phyloP scores from a whole-genome alignment of 345 rosid genomes.

The Heritiera fomes region DNA sequence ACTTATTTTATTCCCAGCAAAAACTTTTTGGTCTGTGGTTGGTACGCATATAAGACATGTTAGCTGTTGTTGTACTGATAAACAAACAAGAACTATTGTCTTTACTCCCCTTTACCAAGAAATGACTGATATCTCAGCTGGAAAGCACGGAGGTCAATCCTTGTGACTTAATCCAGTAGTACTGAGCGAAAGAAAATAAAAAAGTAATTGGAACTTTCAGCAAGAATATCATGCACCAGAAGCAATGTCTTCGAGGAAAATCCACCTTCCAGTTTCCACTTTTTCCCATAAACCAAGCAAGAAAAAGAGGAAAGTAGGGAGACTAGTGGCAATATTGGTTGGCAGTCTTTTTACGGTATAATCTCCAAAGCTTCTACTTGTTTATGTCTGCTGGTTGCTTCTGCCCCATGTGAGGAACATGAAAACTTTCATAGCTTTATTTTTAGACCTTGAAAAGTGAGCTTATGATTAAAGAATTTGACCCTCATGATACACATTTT shows the following conservation, averaged over 20 bases:
- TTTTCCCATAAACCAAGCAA: background rate
- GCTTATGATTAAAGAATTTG: background rate
- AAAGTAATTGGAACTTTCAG: background rate
- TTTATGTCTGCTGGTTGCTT: conserved; percentile 1
- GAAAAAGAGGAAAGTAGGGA: background rate
- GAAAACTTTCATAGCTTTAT: background rate
- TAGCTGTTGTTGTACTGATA: too few relatives aligned
- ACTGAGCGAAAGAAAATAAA: background rate
- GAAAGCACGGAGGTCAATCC: background rate
- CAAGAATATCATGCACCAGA: background rate
- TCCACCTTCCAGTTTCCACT: background rate
- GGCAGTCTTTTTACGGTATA: background rate
- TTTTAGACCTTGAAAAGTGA: background rate
- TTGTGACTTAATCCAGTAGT: background rate
- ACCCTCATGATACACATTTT: background rate
- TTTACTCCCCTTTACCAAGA: background rate
- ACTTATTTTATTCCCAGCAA: background rate
- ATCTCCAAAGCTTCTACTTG: background rate
- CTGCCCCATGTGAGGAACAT: conserved; percentile 11
- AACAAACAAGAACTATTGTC: background rate
- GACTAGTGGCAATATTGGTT: background rate
- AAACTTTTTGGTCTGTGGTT: background rate
- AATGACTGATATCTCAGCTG: background rate
- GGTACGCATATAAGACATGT: background rate
- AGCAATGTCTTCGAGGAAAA: background rate